Conservation (phyloP, 1,284 basidiomycete species). For the Testicularia cyperi region DNA sequence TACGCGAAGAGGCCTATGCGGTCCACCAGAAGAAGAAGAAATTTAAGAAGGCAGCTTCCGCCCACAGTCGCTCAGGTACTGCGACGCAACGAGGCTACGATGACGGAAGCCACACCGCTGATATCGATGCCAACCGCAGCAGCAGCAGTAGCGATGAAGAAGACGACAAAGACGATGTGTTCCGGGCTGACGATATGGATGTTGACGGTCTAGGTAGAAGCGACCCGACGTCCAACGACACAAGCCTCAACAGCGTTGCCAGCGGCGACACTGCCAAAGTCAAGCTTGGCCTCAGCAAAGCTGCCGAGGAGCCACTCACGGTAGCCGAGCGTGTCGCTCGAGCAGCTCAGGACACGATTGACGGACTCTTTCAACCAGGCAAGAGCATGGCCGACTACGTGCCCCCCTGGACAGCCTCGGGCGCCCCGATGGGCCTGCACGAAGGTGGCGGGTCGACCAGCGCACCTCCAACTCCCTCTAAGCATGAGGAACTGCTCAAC, state of each 20-base stretch:
- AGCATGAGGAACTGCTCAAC: constrained; percentile 65
- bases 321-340: constrained; percentile 26
- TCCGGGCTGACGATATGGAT: not conserved
- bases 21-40: constrained; percentile 17
- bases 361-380: constrained; percentile 44
- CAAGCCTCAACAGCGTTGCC: constrained; percentile 24
- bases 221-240: constrained; percentile 3
- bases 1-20: constrained; percentile 17
- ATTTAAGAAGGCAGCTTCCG: constrained; percentile 14
- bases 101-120: constrained; percentile 11
- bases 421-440: constrained; percentile 23
- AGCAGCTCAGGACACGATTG: constrained; percentile 38
- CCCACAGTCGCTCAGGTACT: constrained; percentile 40
- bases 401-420: constrained; percentile 42
- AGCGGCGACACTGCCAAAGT: constrained; percentile 34
- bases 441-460: constrained; percentile 11
- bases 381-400: constrained; percentile 47
- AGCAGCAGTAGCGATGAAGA: constrained; percentile 2
- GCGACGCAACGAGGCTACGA: constrained; percentile 40
- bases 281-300: constrained; percentile 1
- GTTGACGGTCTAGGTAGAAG: not conserved
- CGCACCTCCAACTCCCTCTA: constrained; percentile 18
- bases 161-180: constrained; percentile 7
- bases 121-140: too few species aligned
- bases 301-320: constrained; percentile 26